A percentile compares a stretch with the other conserved stretches of the same genome.
Evolutionary conservation across 306 rosid genomes (phyloP).

Genomic region (Inga leiocalycina): DNA sequence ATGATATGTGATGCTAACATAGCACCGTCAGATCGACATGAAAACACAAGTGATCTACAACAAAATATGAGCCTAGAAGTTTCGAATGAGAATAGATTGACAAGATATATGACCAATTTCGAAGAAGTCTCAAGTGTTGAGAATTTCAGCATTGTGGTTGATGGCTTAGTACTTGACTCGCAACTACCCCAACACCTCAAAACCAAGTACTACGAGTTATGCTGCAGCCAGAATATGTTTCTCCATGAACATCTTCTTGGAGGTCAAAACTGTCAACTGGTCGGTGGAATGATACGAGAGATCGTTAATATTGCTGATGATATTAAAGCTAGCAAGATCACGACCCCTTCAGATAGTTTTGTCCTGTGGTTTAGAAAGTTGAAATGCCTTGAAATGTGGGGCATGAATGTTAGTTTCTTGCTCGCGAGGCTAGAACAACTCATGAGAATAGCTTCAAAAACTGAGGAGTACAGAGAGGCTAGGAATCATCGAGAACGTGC

Average conservation of each 20-base stretch:
- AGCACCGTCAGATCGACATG: constrained; percentile 28
- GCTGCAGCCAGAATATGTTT: constrained; percentile 53
- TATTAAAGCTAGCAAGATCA: constrained; percentile 53
- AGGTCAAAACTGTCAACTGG: constrained; percentile 54
- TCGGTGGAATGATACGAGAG: constrained; percentile 57
- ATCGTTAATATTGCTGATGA: constrained; percentile 59
- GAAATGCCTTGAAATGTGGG: constrained; percentile 48
- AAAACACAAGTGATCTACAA: constrained; percentile 32
- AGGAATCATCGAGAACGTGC: constrained; percentile 31
- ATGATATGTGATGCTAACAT: not conserved
- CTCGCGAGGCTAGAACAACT: constrained; percentile 46
- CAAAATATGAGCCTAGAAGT: constrained; percentile 31
- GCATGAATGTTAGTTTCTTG: constrained; percentile 61
- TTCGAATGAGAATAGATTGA: constrained; percentile 35
- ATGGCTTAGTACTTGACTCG: constrained; percentile 53
- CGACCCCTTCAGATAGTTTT: constrained; percentile 38
- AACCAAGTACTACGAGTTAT: constrained; percentile 58
- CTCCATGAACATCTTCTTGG: constrained; percentile 60
- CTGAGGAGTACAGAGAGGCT: constrained; percentile 33
- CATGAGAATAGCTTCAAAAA: constrained; percentile 30
- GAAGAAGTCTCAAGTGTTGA: constrained; percentile 46
- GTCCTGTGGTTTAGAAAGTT: constrained; percentile 52
- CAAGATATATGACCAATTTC: constrained; percentile 39
- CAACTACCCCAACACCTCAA: constrained; percentile 39
- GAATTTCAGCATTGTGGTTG: constrained; percentile 45